Percentiles rank a stretch among this genome's conserved stretches.
These are phyloP conservation scores for Kwoniella newhampshirensis DNA, from an alignment of 768 basidiomycete genomes.

Conservation along the genomic window DNA sequence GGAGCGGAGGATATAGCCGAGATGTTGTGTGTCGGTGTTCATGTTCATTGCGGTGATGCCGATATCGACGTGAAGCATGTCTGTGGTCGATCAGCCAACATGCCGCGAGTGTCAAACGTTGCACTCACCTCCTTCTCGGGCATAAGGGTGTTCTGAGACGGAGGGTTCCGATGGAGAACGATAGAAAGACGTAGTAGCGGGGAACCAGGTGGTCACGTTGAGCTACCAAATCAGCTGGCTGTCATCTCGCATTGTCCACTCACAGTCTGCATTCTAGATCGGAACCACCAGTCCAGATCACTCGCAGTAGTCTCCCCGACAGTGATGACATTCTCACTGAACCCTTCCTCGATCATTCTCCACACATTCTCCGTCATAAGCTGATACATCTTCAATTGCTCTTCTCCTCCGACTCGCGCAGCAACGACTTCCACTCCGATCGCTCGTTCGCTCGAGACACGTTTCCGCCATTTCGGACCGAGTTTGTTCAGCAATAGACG, in stretches of 20 bases:
- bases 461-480: constrained; percentile 56
- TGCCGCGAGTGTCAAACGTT: too few relatives aligned
- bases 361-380: constrained; percentile 60
- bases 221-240: constrained; percentile 1
- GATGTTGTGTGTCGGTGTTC: constrained; percentile 63
- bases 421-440: constrained; percentile 60
- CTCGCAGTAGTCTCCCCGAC: constrained; percentile 59
- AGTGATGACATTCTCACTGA: constrained; percentile 56
- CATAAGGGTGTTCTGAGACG: constrained; percentile 56
- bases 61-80: constrained; percentile 62
- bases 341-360: constrained; percentile 62
- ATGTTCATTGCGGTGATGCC: constrained; percentile 61
- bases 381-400: constrained; percentile 58
- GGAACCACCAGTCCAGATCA: constrained; percentile 62
- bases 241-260: constrained; percentile 23
- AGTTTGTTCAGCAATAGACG: constrained; percentile 55
- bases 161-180: constrained; percentile 58
- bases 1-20: constrained; percentile 60
- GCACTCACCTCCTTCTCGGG: constrained; percentile 51
- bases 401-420: constrained; percentile 52
- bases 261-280: constrained; percentile 58
- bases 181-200: constrained; percentile 59
- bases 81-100: too few relatives aligned
- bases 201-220: constrained; percentile 58
- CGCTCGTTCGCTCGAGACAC: constrained; percentile 57